Base-by-base conservation (phyloP, 176 grass and related monocot species). In the Eleusine coracana region DNA sequence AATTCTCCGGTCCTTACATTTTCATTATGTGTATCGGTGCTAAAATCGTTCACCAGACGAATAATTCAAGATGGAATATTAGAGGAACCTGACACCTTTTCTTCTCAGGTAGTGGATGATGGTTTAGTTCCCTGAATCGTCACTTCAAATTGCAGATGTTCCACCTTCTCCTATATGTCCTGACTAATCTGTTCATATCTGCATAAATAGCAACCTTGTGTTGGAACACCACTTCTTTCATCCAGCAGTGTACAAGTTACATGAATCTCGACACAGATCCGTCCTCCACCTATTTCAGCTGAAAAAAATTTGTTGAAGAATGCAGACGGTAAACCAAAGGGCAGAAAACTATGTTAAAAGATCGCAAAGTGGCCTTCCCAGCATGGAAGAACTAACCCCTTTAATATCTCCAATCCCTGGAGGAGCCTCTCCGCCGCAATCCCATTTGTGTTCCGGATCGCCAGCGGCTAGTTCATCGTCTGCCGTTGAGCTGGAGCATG, bases 41-140 rank as follows among this genome's bases (percentile, higher is more conserved):
- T 76, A 27, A 23, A 77, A 34, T 5, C 5, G 13, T 37, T 54
- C 55, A 18, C 31, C n/a, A 1, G 20, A 68, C 65, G 78, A 16
- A 29, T 62, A 38, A 77, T 78, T n/a, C 52, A 92, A 86, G 12
- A 34, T 74, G 64, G 86, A 72, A 86, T 86, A 83, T 90, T 83
- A 83, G 78, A 88, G 52, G 88, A 88, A 87, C 87, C 67, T 70
- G 50, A 89, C 85, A 14, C 86, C 28, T 67, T 17, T 17, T 52
- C 50, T 5, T 52, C 15, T 16, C 50, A 52, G 16, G 50, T 14
- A 52, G 3, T 50, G 7, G 10, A 48, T 48, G 15, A 78, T 56
- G 55, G 55, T 58, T 58, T 58, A 21, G 18, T n/a, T 58, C 6
- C 20, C 20, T 21, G 20, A 9, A 58, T 58, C 20, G 50, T 17